These are phyloP conservation scores for Hirsutella rhossiliensis DNA, from an alignment of 2,329 filamentous ascomycete genomes.

Conservation along the genomic window DNA sequence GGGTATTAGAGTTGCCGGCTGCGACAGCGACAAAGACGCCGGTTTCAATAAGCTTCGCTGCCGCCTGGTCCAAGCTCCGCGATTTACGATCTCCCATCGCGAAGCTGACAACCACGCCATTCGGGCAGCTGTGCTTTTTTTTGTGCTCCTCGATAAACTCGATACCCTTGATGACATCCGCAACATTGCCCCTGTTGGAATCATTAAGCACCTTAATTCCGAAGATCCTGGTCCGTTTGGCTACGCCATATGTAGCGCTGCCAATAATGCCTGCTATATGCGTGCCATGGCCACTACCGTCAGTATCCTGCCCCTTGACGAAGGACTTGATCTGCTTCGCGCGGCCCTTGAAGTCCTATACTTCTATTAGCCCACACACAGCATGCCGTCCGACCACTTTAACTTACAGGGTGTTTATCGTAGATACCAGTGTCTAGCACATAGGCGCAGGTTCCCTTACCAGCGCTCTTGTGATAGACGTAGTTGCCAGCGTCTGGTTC, in stretches of 20 bases:
- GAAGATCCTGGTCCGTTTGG: conserved; percentile 24
- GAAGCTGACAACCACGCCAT: conserved; percentile 35
- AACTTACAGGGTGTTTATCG: conserved; percentile 14
- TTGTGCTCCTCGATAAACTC: conserved; percentile 19
- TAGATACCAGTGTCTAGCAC: conserved; percentile 29
- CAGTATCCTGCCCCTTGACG: conserved; percentile 14
- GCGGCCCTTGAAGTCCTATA: conserved; percentile 25
- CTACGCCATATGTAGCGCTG: conserved; percentile 23
- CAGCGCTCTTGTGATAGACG: not conserved
- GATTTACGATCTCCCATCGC: conserved; percentile 23
- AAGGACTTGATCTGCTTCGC: conserved; percentile 22
- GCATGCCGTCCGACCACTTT: too few species aligned
- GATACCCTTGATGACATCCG: conserved; percentile 25
- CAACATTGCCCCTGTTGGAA: conserved; percentile 19
- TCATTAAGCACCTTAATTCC: conserved; percentile 25
- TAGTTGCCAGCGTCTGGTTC: not conserved
- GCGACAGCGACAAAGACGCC: conserved; percentile 38
- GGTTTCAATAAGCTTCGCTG: conserved; percentile 23
- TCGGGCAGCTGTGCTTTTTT: conserved; percentile 16
- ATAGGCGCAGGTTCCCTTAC: conserved; percentile 20
- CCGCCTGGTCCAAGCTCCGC: conserved; percentile 25
- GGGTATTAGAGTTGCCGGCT: conserved; percentile 28
- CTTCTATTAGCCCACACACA: not conserved
- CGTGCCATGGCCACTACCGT: conserved; percentile 15
- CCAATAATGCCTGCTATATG: conserved; percentile 22